phyloP scores from a whole-genome alignment of 2,329 filamentous ascomycete genomes.

The Alternaria burnsii region DNA sequence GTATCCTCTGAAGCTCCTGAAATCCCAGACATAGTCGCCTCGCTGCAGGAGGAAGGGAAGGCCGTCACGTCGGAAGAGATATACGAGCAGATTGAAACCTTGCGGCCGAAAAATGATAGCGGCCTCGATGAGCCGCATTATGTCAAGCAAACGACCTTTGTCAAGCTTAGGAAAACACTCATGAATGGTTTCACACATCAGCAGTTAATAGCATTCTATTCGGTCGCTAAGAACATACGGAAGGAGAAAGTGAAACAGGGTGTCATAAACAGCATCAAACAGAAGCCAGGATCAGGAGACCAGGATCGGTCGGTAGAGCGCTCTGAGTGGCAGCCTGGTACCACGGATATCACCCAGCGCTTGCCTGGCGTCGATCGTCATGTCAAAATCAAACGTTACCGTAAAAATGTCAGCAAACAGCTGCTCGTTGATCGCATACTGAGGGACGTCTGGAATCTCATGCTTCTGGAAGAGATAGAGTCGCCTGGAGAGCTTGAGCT shows the following conservation, averaged over 20 bases:
- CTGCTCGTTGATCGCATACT: constrained; percentile 47
- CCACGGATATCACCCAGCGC: constrained; percentile 33
- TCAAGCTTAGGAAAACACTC: constrained; percentile 35
- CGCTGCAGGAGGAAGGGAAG: constrained; percentile 36
- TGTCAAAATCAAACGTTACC: constrained; percentile 14
- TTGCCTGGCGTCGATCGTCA: constrained; percentile 32
- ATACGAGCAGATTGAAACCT: constrained; percentile 40
- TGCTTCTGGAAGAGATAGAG: constrained; percentile 48
- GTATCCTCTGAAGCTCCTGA: constrained; percentile 16
- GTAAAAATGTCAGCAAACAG: constrained; percentile 35
- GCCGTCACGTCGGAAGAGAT: constrained; percentile 40
- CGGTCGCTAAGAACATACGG: constrained; percentile 34
- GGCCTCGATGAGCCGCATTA: constrained; percentile 38
- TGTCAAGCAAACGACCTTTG: constrained; percentile 37
- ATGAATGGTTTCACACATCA: constrained; percentile 37
- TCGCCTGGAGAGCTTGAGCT: constrained; percentile 47
- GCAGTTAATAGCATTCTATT: constrained; percentile 46
- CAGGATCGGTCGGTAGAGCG: constrained; percentile 29
- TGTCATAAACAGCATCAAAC: constrained; percentile 28
- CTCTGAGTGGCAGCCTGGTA: constrained; percentile 46
- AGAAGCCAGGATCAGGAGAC: constrained; percentile 15
- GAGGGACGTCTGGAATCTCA: constrained; percentile 44
- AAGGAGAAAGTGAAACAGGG: constrained; percentile 24
- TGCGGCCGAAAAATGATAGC: constrained; percentile 36
- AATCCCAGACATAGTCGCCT: constrained; percentile 37